phyloP scores from a whole-genome alignment of 2,329 filamentous ascomycete species.

The Lomentospora prolificans region DNA sequence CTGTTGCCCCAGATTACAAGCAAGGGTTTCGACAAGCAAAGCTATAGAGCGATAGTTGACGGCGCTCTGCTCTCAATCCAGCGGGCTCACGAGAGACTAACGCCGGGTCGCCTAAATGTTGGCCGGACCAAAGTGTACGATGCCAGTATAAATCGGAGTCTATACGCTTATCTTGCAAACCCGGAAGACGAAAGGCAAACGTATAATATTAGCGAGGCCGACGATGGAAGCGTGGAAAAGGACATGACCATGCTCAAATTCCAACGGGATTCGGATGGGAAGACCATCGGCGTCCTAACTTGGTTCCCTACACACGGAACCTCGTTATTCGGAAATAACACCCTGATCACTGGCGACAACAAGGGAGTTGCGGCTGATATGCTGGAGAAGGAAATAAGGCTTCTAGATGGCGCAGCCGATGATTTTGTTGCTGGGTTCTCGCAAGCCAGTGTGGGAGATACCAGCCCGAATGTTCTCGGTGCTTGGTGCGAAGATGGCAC shows the following conservation, averaged over 20 bases:
- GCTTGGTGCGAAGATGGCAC: constrained; percentile 85
- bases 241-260: constrained; percentile 70
- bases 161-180: constrained; percentile 77
- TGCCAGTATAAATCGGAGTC: constrained; percentile 75
- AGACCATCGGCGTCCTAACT: constrained; percentile 70
- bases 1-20: constrained; percentile 84
- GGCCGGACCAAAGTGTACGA: constrained; percentile 51
- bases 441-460: constrained; percentile 85
- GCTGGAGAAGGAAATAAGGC: constrained; percentile 60
- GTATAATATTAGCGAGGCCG: constrained; percentile 38
- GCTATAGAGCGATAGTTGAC: constrained; percentile 80
- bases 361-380: constrained; percentile 82
- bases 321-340: constrained; percentile 84
- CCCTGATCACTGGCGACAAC: constrained; percentile 80
- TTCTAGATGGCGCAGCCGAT: constrained; percentile 44
- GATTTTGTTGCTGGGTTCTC: constrained; percentile 86
- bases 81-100: constrained; percentile 53
- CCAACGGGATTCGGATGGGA: constrained; percentile 57
- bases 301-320: constrained; percentile 92
- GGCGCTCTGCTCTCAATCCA: constrained; percentile 75
- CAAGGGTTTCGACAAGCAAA: constrained; percentile 76
- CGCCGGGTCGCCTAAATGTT: constrained; percentile 55
- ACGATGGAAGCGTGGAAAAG: constrained; percentile 53
- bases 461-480: constrained; percentile 76
- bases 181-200: constrained; percentile 59